Evolutionary conservation across 441 rosid genomes (phyloP).

Genomic region (Arabidopsis hybrid): DNA sequence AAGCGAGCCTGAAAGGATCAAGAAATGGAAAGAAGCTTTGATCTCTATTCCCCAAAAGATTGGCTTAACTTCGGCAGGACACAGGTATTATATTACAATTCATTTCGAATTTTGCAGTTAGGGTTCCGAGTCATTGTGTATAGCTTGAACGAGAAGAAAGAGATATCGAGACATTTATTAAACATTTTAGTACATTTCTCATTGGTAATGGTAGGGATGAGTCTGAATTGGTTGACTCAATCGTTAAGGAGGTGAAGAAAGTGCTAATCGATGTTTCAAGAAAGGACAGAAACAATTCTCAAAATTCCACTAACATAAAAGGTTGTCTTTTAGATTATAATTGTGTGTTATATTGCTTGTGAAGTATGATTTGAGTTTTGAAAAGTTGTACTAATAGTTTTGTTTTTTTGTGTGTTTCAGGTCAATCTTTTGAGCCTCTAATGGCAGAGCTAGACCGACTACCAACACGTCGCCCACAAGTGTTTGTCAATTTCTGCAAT

Average conservation of each 20-base stretch:
- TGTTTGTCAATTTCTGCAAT: background rate
- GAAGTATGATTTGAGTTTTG: background rate
- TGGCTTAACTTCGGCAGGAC: constrained; percentile 11
- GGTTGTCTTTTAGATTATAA: background rate
- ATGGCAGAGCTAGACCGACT: constrained; percentile 1
- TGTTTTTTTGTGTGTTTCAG: constrained; percentile 5
- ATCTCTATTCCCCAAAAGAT: background rate
- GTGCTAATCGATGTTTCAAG: constrained; percentile 13
- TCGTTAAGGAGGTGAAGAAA: constrained; percentile 31
- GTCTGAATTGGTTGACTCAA: constrained; percentile 29
- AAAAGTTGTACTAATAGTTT: background rate
- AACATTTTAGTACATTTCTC: background rate
- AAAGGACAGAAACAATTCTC: background rate
- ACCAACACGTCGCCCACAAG: background rate
- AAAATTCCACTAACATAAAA: background rate
- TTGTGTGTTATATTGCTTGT: background rate
- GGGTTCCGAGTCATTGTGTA: background rate
- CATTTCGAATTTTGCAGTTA: background rate
- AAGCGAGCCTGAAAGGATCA: constrained; percentile 20
- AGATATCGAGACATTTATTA: background rate
- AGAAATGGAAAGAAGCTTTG: constrained; percentile 37
- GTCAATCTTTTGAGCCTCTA: constrained; percentile 23
- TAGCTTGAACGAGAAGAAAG: background rate
- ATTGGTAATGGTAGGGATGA: constrained; percentile 19
- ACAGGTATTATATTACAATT: background rate